A percentile compares a stretch with the other conserved stretches of the same genome.
These are phyloP conservation scores for Ilex asprella DNA, from an alignment of 257 asterid genomes.

Conservation along the genomic window DNA sequence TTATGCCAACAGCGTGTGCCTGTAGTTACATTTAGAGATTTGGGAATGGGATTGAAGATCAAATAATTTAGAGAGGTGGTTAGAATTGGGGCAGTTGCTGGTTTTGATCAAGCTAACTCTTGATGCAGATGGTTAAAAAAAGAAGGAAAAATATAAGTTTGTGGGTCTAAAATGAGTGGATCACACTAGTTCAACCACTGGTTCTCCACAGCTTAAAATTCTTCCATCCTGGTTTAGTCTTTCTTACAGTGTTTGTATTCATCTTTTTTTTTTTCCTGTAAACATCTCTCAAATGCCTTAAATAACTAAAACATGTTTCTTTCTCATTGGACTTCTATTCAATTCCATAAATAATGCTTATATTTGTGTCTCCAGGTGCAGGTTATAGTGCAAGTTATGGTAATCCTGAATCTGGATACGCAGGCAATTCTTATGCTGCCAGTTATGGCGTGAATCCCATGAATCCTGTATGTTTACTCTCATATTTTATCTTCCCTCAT, in stretches of 20 bases:
- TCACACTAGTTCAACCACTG: background rate
- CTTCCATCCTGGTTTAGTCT: too few relatives aligned
- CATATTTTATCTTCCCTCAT: background rate
- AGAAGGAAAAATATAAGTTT: too few relatives aligned
- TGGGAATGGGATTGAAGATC: too few relatives aligned
- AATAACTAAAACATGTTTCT: background rate
- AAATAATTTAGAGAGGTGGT: too few relatives aligned
- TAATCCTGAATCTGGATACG: constrained; percentile 50
- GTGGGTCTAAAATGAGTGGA: background rate
- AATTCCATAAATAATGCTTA: background rate
- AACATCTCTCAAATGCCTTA: background rate
- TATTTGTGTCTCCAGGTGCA: constrained; percentile 38
- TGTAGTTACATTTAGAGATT: too few relatives aligned
- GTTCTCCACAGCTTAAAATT: background rate
- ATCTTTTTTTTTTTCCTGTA: too few relatives aligned
- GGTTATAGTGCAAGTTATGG: constrained; percentile 55
- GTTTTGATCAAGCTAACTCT: too few relatives aligned
- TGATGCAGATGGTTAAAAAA: too few relatives aligned
- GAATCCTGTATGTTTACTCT: constrained; percentile 47
- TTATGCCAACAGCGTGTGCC: too few relatives aligned
- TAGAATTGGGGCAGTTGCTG: too few relatives aligned
- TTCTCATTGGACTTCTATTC: constrained; percentile 5
- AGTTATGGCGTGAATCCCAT: constrained; percentile 54
- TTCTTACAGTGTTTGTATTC: too few relatives aligned
- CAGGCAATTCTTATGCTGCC: constrained; percentile 54